Evolutionary conservation across 208 protist species (phyloP), one percentile per base, ranked within the genome.

Genomic region (Crithidia thermophila): DNA sequence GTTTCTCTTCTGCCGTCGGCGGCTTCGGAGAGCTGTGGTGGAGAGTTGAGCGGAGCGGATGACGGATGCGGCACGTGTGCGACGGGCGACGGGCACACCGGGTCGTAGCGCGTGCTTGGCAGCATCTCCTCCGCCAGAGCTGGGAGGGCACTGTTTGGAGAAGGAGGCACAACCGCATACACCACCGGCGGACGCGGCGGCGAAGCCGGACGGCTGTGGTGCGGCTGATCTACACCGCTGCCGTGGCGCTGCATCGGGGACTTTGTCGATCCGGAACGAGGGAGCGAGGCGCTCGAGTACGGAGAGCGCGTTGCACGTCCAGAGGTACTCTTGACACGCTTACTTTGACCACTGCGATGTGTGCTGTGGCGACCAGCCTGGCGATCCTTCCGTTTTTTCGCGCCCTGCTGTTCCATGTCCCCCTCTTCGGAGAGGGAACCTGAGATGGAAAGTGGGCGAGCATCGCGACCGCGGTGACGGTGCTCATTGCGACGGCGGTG

Each of bases 121-220:
- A 64, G 28, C 57, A 72, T 34, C 30, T 59, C 67, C 46, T 64
- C 67, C n/a, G 27, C 28, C 30, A 65, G n/a, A 10, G 67, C 25
- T 0, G 57, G 49, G 30, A 65, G 39, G 36, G 45, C n/a, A 6
- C 57, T 39, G 11, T 18, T 43, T 20, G 57, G 37, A 5, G 43
- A 13, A 8, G 55, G 16, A 23, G 46, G 37, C 9, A 45, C 16
- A 23, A 65, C 47, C 2, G 67, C 57, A 4, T 23, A 47, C 13
- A 59, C 55, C 3, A 61, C 53, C 4, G 40, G 40, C 8, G 67
- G 67, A 10, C 45, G 46, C 6, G 0, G 47, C 25, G 28, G 39
- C 11, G 46, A 47, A 27, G 66, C 21, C 3, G 28, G 39, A 0
- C 27, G 55, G 36, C 40, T 61, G 21, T 49, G 36, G 39, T 49